These are phyloP conservation scores for Erythrobasidium hasegawianum DNA, from an alignment of 1,284 basidiomycete species.

Conservation along the genomic window DNA sequence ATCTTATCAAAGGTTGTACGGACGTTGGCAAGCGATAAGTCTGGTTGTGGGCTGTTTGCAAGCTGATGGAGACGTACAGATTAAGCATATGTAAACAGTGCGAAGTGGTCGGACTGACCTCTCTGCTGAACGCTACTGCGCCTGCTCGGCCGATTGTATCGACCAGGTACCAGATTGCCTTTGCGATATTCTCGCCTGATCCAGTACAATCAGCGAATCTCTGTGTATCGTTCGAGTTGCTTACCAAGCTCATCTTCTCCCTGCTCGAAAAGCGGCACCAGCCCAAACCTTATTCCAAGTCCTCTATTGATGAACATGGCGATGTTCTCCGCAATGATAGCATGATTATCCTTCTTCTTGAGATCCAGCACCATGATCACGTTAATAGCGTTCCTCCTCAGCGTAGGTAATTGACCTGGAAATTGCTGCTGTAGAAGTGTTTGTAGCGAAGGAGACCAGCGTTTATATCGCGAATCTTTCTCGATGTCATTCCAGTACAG, in stretches of 20 bases:
- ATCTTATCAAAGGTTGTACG: constrained; percentile 44
- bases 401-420: constrained; percentile 69
- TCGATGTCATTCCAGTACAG: constrained; percentile 88
- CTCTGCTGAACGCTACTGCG: constrained; percentile 53
- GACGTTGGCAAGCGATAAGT: constrained; percentile 41
- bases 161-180: constrained; percentile 64
- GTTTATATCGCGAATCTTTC: constrained; percentile 63
- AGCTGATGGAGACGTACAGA: neutral
- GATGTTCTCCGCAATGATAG: constrained; percentile 63
- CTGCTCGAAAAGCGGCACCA: constrained; percentile 65
- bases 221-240: no score
- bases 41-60: neutral
- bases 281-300: constrained; percentile 73
- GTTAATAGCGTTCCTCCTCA: constrained; percentile 74
- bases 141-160: constrained; percentile 61
- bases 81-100: neutral
- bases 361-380: constrained; percentile 74
- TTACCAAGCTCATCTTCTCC: constrained; percentile 13
- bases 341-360: constrained; percentile 59
- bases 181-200: constrained; percentile 65
- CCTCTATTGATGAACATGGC: constrained; percentile 65
- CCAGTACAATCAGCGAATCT: neutral
- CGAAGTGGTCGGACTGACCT: constrained; percentile 22
- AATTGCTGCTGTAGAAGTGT: constrained; percentile 68
- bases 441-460: constrained; percentile 36